Evolutionary conservation across 192 early-diverging fungal genomes (phyloP), one percentile per base, ranked within the genome.

Genomic region (Coemansia sp.): DNA sequence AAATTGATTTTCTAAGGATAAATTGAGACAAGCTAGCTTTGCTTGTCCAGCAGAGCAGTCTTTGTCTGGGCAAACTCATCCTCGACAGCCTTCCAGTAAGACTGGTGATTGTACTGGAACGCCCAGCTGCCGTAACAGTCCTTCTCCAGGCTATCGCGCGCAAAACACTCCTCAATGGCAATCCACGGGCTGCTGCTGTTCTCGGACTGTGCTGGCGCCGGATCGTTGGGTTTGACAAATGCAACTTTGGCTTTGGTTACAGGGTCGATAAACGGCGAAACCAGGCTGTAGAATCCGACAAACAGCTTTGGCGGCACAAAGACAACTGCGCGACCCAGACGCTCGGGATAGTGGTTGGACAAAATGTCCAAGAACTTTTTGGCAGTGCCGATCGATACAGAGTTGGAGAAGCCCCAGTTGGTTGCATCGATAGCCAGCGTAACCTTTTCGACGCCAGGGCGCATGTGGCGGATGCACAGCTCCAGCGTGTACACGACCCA

Each of bases 231-330:
- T 57, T 91, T 75, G 17, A 91, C 88, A 75, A 97, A 93, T 24
- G 92, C 87, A 61, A 97, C 88, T 72, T 97, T 98, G 9, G 77
- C 72, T 48, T 86, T 87, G 32, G 95, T 98, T 38, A 96, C 88
- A 5, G 93, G 94, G 72, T 98, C 94, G 58, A 98, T 87, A 63
- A 96, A 96, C 12, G 93, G 93, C 41, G 89, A 86, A 23, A 98
- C 84, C 19, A 93, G 45, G 70, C 86, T 91, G 72, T 90, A 94
- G 62, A 93, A 90, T 8, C 84, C 86, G 70, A 85, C 87, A 68
- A 97, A 90, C 66, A 93, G 89, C 89, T 89, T 93, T 49, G 90
- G 91, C 29, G 93, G 91, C 73, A 89, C 83, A 39, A 93, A 82
- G 39, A 94, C 83, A 39, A 87, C 88, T 1, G 84, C 85, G 27